Evolutionary conservation across 2,329 filamentous ascomycete species (phyloP).

Genomic region (Talaromyces islandicus): DNA sequence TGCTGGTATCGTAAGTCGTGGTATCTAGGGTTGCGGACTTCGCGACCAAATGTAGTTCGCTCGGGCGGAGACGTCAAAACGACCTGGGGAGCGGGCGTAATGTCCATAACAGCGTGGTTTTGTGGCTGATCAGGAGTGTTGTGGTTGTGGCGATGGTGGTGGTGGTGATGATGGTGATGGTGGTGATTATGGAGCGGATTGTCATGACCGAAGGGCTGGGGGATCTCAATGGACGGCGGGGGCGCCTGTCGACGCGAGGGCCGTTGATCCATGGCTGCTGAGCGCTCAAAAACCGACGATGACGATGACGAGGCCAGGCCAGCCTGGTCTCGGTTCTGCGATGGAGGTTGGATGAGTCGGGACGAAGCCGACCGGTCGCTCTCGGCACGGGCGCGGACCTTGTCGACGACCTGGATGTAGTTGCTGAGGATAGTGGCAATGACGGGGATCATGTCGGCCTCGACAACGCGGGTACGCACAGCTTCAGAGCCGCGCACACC

Average conservation of each 20-base stretch:
- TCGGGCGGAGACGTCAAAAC: constrained; percentile 67
- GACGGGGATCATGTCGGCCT: constrained; percentile 98
- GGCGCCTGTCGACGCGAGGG: constrained; percentile 70
- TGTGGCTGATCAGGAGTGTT: constrained; percentile 2
- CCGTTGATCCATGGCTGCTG: constrained; percentile 53
- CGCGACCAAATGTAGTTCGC: constrained; percentile 57
- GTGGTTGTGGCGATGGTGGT: constrained; percentile 4
- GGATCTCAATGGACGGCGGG: constrained; percentile 77
- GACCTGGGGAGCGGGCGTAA: constrained; percentile 55
- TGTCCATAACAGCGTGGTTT: constrained; percentile 26
- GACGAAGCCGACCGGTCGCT: constrained; percentile 59
- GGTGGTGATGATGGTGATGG: constrained; percentile 7
- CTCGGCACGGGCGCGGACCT: constrained; percentile 79
- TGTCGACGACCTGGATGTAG: constrained; percentile 94
- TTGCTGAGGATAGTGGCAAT: constrained; percentile 98
- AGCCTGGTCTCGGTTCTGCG: constrained; percentile 19
- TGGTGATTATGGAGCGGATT: constrained; percentile 43
- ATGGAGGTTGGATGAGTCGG: constrained; percentile 23
- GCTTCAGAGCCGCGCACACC: constrained; percentile 91
- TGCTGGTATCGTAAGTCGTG: constrained; percentile 35
- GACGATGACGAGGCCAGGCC: constrained; percentile 9
- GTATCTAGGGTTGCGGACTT: constrained; percentile 45
- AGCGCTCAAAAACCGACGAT: constrained; percentile 36
- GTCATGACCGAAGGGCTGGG: constrained; percentile 50
- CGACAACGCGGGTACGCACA: constrained; percentile 89